phyloP scores from a whole-genome alignment of 2,329 filamentous ascomycete species.

The Cadophora sp. region DNA sequence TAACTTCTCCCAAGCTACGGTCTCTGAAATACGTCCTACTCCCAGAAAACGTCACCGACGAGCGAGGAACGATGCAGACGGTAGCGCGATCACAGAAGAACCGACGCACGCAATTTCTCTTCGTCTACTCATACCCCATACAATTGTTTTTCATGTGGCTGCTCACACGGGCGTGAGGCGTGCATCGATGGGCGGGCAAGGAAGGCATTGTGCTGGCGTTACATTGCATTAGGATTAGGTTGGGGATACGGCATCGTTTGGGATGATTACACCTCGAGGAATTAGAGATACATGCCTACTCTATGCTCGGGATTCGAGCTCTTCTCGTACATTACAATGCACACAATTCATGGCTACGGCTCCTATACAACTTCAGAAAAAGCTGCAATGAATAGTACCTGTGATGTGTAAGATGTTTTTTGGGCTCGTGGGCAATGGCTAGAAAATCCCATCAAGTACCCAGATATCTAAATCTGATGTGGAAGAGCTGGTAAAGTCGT shows the following conservation, averaged over 20 bases:
- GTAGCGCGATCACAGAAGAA: constrained; percentile 87
- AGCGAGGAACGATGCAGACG: constrained; percentile 65
- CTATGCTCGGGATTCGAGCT: too few species aligned
- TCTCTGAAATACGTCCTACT: constrained; percentile 95
- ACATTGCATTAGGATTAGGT: constrained; percentile 4
- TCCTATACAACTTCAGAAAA: neutral
- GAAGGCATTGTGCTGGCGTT: constrained; percentile 37
- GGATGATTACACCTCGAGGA: too few species aligned
- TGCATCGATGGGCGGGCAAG: constrained; percentile 14
- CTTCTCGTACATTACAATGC: neutral
- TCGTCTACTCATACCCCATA: constrained; percentile 92
- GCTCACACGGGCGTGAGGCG: constrained; percentile 52
- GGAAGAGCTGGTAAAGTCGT: too few species aligned
- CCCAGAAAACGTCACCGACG: constrained; percentile 76
- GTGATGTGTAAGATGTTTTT: neutral
- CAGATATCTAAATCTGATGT: too few species aligned
- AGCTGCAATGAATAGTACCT: too few species aligned
- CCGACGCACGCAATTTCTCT: constrained; percentile 88
- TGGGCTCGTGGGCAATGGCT: neutral
- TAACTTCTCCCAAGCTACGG: constrained; percentile 68
- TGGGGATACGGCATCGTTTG: neutral
- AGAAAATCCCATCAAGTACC: neutral
- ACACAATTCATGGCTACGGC: neutral
- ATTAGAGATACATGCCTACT: too few species aligned
- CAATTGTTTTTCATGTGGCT: constrained; percentile 96